Evolutionary conservation across 2,329 filamentous ascomycete genomes (phyloP).

Genomic region (Phoma sp.): DNA sequence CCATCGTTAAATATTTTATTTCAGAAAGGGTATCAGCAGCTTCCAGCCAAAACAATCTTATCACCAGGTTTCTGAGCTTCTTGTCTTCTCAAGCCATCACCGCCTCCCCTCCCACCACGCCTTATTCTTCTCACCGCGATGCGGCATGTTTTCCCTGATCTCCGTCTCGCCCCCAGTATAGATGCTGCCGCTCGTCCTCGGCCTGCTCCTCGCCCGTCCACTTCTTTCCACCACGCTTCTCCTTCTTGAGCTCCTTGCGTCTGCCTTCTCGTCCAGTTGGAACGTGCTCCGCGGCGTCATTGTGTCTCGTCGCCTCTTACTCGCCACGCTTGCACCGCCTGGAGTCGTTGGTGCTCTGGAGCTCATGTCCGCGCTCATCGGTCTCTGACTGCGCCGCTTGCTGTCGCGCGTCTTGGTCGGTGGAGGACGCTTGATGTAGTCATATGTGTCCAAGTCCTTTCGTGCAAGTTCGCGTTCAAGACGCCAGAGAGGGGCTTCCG

Average conservation of each 20-base stretch:
- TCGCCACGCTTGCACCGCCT: constrained; percentile 8
- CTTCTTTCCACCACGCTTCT: constrained; percentile 17
- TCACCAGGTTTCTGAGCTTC: background rate
- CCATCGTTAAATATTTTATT: constrained; percentile 11
- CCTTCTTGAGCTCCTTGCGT: constrained; percentile 6
- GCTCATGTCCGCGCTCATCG: constrained; percentile 25
- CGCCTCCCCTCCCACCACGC: constrained; percentile 44
- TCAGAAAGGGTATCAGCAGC: constrained; percentile 16
- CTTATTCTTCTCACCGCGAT: constrained; percentile 39
- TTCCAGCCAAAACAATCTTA: constrained; percentile 2
- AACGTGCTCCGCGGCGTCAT: constrained; percentile 32
- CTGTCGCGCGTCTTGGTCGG: constrained; percentile 28
- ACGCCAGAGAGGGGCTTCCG: constrained; percentile 54
- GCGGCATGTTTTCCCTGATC: constrained; percentile 42
- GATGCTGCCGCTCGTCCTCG: constrained; percentile 30
- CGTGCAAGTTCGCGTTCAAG: constrained; percentile 52
- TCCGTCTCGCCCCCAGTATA: constrained; percentile 41
- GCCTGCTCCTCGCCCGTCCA: constrained; percentile 24
- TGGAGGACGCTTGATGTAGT: constrained; percentile 47
- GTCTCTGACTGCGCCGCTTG: constrained; percentile 21
- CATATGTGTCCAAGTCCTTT: constrained; percentile 51
- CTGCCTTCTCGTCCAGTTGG: constrained; percentile 22
- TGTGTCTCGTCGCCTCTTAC: constrained; percentile 25
- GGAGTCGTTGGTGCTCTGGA: constrained; percentile 4
- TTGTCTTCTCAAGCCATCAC: background rate